A percentile compares a stretch with the other conserved stretches of the same genome.
Conservation (phyloP, 2,329 filamentous ascomycete genomes). For the Colletotrichum australisinense region DNA sequence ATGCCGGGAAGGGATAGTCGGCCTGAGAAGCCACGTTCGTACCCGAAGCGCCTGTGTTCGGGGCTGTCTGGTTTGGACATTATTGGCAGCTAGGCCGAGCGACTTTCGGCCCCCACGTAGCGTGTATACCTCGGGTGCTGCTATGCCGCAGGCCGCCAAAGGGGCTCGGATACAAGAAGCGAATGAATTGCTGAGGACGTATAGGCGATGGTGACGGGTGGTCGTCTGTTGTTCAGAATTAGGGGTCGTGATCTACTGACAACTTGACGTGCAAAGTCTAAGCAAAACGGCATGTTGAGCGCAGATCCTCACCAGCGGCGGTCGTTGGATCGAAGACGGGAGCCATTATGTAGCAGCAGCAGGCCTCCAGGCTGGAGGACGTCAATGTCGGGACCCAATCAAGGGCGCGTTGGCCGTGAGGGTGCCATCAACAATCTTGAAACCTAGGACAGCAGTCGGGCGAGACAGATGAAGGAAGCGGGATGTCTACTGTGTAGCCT, state of each 20-base stretch:
- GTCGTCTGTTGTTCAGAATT: slow-evolving; percentile 15
- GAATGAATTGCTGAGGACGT: background rate
- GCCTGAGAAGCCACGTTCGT: background rate
- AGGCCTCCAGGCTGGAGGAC: slow-evolving; percentile 2
- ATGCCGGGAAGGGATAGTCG: slow-evolving; percentile 4
- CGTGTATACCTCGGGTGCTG: slow-evolving; percentile 2
- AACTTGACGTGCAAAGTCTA: slow-evolving; percentile 13
- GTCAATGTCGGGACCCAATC: background rate
- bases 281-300: background rate
- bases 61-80: slow-evolving; percentile 7
- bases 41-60: slow-evolving; percentile 6
- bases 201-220: slow-evolving; percentile 8
- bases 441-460: background rate
- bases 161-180: slow-evolving; percentile 10
- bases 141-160: slow-evolving; percentile 20
- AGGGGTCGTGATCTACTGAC: slow-evolving; percentile 3
- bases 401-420: background rate
- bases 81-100: slow-evolving; percentile 20
- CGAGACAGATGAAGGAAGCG: slow-evolving; percentile 1
- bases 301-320: background rate
- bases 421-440: background rate
- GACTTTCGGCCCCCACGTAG: slow-evolving; percentile 22
- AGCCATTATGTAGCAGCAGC: background rate
- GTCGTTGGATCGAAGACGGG: slow-evolving; percentile 2
- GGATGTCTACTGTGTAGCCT: background rate